A percentile compares a stretch with the other conserved stretches of the same genome.
phyloP scores from a whole-genome alignment of 768 basidiomycete genomes.

The Trametopsis cervina region DNA sequence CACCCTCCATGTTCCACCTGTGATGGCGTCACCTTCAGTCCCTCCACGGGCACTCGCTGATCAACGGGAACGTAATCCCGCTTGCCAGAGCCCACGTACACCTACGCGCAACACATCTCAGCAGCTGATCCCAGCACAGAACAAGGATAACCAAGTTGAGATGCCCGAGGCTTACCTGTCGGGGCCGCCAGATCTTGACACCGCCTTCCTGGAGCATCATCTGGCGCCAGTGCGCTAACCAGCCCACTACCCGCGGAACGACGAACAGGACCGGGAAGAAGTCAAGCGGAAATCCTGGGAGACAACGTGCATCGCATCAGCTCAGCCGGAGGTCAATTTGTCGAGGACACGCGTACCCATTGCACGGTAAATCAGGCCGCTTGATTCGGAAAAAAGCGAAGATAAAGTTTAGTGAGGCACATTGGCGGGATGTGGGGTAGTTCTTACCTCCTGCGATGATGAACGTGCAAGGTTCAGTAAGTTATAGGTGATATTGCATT shows the following conservation, averaged over 20 bases:
- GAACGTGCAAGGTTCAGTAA: neutral
- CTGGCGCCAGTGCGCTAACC: slow-evolving; percentile 93
- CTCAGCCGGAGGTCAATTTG: neutral
- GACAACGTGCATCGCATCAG: neutral
- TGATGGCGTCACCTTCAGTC: slow-evolving; percentile 52
- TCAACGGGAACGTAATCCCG: slow-evolving; percentile 70
- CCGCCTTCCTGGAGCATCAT: slow-evolving; percentile 89
- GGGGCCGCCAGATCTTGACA: slow-evolving; percentile 90
- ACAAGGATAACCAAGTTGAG: neutral
- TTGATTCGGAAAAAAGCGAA: too few species aligned
- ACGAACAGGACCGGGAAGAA: slow-evolving; percentile 93
- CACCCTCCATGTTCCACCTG: slow-evolving; percentile 70
- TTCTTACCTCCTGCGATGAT: slow-evolving; percentile 40
- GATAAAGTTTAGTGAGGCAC: too few species aligned
- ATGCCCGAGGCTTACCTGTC: slow-evolving; percentile 46
- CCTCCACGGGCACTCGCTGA: slow-evolving; percentile 49
- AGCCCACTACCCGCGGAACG: slow-evolving; percentile 87
- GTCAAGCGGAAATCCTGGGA: slow-evolving; percentile 80
- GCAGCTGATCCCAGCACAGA: slow-evolving; percentile 4
- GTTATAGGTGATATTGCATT: slow-evolving; percentile 45
- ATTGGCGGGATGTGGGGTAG: slow-evolving; percentile 1
- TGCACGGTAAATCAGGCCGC: slow-evolving; percentile 84
- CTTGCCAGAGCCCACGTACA: slow-evolving; percentile 71
- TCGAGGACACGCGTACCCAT: slow-evolving; percentile 53
- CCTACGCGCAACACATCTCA: slow-evolving; percentile 31